These are phyloP conservation scores for Vanilla planifolia DNA, from an alignment of 106 monocot species.

Conservation along the genomic window DNA sequence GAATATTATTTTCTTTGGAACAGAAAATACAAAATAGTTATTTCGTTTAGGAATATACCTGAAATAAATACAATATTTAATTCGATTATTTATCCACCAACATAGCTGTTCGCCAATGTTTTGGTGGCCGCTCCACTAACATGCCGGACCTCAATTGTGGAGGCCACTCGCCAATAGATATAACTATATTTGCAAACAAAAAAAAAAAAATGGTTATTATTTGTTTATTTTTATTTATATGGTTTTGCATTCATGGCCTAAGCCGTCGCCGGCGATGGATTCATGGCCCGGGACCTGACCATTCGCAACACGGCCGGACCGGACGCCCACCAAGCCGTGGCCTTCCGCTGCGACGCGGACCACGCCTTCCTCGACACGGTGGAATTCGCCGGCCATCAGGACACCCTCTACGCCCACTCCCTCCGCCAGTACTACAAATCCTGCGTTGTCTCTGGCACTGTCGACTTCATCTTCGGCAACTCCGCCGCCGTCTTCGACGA, in stretches of 20 bases:
- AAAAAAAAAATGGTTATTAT: not conserved
- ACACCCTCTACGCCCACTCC: constrained; percentile 56
- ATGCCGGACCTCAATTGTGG: too few species aligned
- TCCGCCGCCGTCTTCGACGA: constrained; percentile 37
- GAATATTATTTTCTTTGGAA: too few species aligned
- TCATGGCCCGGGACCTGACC: constrained; percentile 54
- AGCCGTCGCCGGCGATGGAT: constrained; percentile 53
- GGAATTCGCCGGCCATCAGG: constrained; percentile 60
- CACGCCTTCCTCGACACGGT: constrained; percentile 43
- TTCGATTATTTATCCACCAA: not conserved
- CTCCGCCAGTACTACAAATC: constrained; percentile 51
- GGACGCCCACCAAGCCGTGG: constrained; percentile 55
- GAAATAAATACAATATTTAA: not conserved
- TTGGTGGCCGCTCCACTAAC: too few species aligned
- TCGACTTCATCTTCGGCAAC: constrained; percentile 72
- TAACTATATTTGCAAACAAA: not conserved
- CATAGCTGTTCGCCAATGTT: not conserved
- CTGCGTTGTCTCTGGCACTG: constrained; percentile 53
- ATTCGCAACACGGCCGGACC: constrained; percentile 61
- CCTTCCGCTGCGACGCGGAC: constrained; percentile 52
- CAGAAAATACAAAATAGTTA: too few species aligned
- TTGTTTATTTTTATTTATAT: too few species aligned
- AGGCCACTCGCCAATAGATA: too few species aligned
- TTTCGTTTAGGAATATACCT: too few species aligned
- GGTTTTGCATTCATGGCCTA: too few species aligned